Evolutionary conservation across 2,329 filamentous ascomycete genomes (phyloP), one percentile per base, ranked within the genome.

Genomic region (Coleophoma eucalyptorum): DNA sequence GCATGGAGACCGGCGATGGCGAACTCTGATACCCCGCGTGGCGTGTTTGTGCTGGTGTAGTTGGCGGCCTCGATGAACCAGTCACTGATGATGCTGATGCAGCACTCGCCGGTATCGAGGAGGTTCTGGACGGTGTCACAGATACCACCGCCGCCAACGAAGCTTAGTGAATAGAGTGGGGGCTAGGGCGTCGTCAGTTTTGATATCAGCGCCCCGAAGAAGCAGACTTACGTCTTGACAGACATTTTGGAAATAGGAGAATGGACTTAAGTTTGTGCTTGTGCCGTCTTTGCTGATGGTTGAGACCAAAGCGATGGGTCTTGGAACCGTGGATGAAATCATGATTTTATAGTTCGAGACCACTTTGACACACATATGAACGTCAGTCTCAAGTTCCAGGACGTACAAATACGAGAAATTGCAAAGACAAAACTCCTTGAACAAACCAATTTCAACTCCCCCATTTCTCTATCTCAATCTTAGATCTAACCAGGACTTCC

Each of bases 331-430:
- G 58, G 82, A 83, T 15, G 83, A 87, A 69, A 96, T 94, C 53
- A 96, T 76, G 19, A 96, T 80, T 71, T 94, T 95, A 79, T 96
- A 96, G 77, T 96, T 96, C 71, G 80, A 81, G 2, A 73, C 70
- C 0, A 80, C 70, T 0, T 26, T 26, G 26, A 8, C 26, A 26
- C 26, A 5, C 26, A 26, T 5, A 8, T 26, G 26, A 26, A 26
- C 2, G 26, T 26, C 5, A 26, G 26, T 26, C 26, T 26, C 10
- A 8, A 5, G 5, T 8, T 26, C 26, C 5, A 26, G 26, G 26
- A 26, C 26, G 5, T 26, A 26, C 6, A 8, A 26, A 2, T 26
- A 26, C 26, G 6, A 5, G 6, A 26, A 26, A 26, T 8, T 26
- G 4, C 26, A 26, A 26, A 26, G 10, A 26, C 26, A 26, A 26